Conservation (phyloP, 176 grass and related monocot species). For the Chrysopogon serrulatus region DNA sequence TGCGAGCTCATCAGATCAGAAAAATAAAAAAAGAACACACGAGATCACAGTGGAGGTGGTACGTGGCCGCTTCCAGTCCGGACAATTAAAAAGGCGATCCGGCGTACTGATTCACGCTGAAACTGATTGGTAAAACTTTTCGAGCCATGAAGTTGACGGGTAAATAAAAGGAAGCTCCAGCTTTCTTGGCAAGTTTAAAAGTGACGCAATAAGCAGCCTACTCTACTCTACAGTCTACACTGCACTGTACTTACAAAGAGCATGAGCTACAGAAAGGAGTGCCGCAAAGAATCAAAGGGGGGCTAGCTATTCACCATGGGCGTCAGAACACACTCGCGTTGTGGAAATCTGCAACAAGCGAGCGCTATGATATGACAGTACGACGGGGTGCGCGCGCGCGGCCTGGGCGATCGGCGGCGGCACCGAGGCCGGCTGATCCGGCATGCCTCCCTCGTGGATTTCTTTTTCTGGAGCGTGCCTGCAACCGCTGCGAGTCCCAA, state of each 20-base stretch:
- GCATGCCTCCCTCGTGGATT: conserved; percentile 36
- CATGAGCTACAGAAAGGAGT: not conserved
- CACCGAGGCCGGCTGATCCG: not conserved
- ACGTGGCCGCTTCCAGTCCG: conserved; percentile 15
- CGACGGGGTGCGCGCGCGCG: not conserved
- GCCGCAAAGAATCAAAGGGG: not conserved
- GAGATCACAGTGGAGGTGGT: not conserved
- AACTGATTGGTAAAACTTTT: not conserved
- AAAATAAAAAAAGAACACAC: not conserved
- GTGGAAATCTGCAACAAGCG: not conserved
- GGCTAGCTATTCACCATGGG: no score
- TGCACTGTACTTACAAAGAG: not conserved
- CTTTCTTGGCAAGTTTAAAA: not conserved
- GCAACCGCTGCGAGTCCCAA: conserved; percentile 4
- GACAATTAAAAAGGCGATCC: not conserved
- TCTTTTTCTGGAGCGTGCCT: conserved; percentile 29
- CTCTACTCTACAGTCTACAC: no score
- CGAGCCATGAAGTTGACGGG: not conserved
- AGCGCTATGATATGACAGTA: conserved; percentile 6
- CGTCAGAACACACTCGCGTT: not conserved
- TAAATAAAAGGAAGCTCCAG: not conserved
- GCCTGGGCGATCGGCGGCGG: conserved; percentile 1
- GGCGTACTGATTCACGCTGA: not conserved
- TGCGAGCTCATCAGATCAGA: not conserved
- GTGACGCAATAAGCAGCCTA: not conserved